Percentiles rank a stretch among this genome's conserved stretches.
phyloP scores from a whole-genome alignment of 495 filamentous ascomycete genomes.

The Penicillium argentinense region DNA sequence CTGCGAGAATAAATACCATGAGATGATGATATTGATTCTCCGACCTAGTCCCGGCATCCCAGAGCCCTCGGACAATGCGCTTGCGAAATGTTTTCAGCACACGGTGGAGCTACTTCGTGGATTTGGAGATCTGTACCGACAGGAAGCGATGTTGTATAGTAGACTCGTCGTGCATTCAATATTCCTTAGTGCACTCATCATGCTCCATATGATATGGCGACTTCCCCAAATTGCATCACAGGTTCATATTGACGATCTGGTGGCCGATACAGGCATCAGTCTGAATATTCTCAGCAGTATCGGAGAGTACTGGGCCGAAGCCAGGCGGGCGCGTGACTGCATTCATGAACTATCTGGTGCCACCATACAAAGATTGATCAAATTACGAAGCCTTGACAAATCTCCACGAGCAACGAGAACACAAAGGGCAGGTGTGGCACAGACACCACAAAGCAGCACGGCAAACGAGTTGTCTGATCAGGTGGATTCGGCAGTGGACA shows the following conservation, averaged over 20 bases:
- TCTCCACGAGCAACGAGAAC: background rate
- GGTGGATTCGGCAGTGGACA: slow-evolving; percentile 10
- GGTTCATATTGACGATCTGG: slow-evolving; percentile 39
- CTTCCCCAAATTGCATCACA: slow-evolving; percentile 32
- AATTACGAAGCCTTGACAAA: slow-evolving; percentile 19
- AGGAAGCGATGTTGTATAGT: slow-evolving; percentile 37
- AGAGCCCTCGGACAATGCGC: slow-evolving; percentile 34
- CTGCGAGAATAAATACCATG: slow-evolving; percentile 42
- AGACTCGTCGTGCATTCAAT: slow-evolving; percentile 43
- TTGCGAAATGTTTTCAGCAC: slow-evolving; percentile 38
- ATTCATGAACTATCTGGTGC: slow-evolving; percentile 40
- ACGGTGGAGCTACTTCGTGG: slow-evolving; percentile 33
- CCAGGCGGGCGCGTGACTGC: slow-evolving; percentile 43
- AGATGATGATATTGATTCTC: slow-evolving; percentile 43
- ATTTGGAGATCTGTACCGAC: slow-evolving; percentile 35
- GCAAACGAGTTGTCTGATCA: background rate
- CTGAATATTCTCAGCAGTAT: slow-evolving; percentile 47
- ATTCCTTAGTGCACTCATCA: slow-evolving; percentile 40
- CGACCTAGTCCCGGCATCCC: slow-evolving; percentile 45
- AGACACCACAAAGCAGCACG: background rate
- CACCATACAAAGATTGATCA: slow-evolving; percentile 39
- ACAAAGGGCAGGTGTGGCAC: background rate
- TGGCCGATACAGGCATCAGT: slow-evolving; percentile 34
- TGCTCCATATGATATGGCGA: slow-evolving; percentile 44
- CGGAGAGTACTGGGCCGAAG: slow-evolving; percentile 47